Evolutionary conservation across 192 early-diverging fungal species (phyloP), one percentile per base, ranked within the genome.

Genomic region (Phycomyces nitens): DNA sequence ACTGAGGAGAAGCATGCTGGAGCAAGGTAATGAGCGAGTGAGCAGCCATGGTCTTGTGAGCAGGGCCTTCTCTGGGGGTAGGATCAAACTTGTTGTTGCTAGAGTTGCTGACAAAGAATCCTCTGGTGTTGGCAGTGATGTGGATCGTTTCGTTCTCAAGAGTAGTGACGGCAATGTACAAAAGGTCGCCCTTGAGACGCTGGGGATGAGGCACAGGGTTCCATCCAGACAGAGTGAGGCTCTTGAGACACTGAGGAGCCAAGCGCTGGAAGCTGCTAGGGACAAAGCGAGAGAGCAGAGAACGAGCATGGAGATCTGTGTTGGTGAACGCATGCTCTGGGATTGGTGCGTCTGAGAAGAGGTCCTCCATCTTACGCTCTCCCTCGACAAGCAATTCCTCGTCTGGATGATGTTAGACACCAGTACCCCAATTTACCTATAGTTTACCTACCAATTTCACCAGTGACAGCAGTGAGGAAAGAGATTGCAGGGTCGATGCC

Each of bases 161-260:
- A n/a, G 94, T 97, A 18, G 82, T 86, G 10, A 90, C 86, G n/a
- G 76, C 81, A 55, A 99, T 66, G 72, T 99, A 99, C 58, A 99
- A 61, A 58, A 98, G 80, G 68, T 99, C 94, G n/a, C 90, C 91
- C 69, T 81, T 82, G 23, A 90, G 76, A 54, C 86, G 83, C 34
- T 87, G 84, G 56, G 86, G 71, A 38, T 84, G 83, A 7, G 93
- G 88, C 14, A 92, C 90, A 22, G 95, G 95, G 73, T 98, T 99
- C 95, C 96, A 98, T 24, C 86, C 84, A 58, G 95, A 97, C 22
- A 95, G 66, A 15, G 83, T 70, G 58, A 99, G 70, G 56, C 83
- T 85, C 59, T 87, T 88, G 57, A 92, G 58, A 56, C 89, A 90
- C 66, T 86, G 75, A 7, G 87, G 86, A 24, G 71, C 72, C 40